Evolutionary conservation across 2,329 filamentous ascomycete species (phyloP).

Genomic region (Hirsutella thompsonii): DNA sequence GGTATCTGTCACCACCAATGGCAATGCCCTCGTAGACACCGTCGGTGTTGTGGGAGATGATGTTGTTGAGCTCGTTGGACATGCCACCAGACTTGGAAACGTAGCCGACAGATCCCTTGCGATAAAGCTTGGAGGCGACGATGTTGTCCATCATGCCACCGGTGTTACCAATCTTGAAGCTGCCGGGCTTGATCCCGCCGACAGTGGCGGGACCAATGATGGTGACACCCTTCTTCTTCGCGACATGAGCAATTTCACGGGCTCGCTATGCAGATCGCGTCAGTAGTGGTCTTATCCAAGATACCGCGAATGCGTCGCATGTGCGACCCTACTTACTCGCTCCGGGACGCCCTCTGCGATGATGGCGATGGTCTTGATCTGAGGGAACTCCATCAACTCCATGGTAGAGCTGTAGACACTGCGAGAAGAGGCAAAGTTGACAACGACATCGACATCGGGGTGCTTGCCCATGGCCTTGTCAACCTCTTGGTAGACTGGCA

Average conservation of each 20-base stretch:
- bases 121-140: constrained; percentile 98
- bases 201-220: constrained; percentile 98
- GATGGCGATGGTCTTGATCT: constrained; percentile 98
- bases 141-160: constrained; percentile 99
- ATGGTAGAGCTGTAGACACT: constrained; percentile 98
- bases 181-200: constrained; percentile 97
- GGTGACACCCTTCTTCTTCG: constrained; percentile 96
- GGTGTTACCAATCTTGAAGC: constrained; percentile 99
- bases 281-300: background rate
- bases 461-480: constrained; percentile 93
- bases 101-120: constrained; percentile 95
- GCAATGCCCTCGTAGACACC: constrained; percentile 98
- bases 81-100: constrained; percentile 99
- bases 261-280: constrained; percentile 50
- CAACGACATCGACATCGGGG: constrained; percentile 89
- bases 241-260: constrained; percentile 92
- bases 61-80: constrained; percentile 99
- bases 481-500: constrained; percentile 94
- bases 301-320: background rate
- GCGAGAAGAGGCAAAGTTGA: constrained; percentile 98
- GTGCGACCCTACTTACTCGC: constrained; percentile 50
- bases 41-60: constrained; percentile 89
- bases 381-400: constrained; percentile 93
- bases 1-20: constrained; percentile 98
- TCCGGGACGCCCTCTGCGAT: constrained; percentile 99